These are phyloP conservation scores for Wickerhamomyces rabaulensis DNA, from an alignment of 805 yeast genomes.

Conservation along the genomic window DNA sequence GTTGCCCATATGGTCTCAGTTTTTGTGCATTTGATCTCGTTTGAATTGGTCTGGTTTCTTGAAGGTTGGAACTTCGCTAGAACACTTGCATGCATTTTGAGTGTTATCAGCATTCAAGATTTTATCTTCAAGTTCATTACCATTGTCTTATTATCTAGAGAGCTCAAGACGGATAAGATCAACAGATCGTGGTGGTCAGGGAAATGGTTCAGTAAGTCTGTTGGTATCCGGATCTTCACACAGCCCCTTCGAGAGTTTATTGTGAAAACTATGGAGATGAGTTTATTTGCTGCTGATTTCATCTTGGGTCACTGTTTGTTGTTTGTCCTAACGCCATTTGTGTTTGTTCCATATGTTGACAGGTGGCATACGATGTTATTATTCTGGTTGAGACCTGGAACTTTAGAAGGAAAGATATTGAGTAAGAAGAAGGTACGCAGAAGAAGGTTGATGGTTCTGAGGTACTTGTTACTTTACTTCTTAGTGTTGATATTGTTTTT, in stretches of 20 bases:
- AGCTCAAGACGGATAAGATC: conserved; percentile 51
- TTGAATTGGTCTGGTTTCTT: conserved; percentile 60
- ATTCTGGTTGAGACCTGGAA: conserved; percentile 60
- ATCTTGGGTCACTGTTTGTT: conserved; percentile 53
- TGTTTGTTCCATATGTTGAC: conserved; percentile 60
- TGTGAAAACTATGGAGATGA: conserved; percentile 61
- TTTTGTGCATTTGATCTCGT: conserved; percentile 45
- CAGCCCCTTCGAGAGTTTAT: conserved; percentile 62
- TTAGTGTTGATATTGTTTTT: conserved; percentile 34
- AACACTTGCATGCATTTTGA: conserved; percentile 57
- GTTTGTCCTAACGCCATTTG: conserved; percentile 53
- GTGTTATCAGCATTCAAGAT: conserved; percentile 50
- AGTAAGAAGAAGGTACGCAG: conserved; percentile 33
- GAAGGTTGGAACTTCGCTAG: conserved; percentile 63
- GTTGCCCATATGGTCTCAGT: conserved; percentile 51
- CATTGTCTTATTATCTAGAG: conserved; percentile 51
- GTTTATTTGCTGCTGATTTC: conserved; percentile 64
- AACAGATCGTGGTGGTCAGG: conserved; percentile 82
- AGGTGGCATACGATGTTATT: conserved; percentile 61
- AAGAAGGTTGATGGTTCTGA: conserved; percentile 36
- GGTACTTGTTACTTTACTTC: conserved; percentile 43
- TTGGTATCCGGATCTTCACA: conserved; percentile 55
- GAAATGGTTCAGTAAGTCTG: conserved; percentile 55
- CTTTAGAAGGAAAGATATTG: conserved; percentile 31
- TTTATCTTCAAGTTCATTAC: conserved; percentile 49